phyloP scores from a whole-genome alignment of 2,329 filamentous ascomycete genomes.

The Fusarium buxicola region DNA sequence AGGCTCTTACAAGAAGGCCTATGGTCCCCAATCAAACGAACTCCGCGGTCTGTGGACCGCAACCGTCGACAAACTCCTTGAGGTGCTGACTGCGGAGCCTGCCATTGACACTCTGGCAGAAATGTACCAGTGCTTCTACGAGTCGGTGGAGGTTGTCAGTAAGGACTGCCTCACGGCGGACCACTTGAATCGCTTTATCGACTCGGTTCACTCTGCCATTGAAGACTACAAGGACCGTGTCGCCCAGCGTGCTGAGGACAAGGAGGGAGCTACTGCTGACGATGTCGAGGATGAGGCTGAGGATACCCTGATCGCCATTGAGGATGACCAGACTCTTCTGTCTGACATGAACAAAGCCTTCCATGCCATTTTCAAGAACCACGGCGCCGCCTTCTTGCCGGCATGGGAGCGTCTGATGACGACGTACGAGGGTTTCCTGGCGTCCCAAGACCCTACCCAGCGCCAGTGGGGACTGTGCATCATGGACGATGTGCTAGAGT shows the following conservation, averaged over 20 bases:
- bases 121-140: slow-evolving; percentile 99
- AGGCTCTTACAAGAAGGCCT: slow-evolving; percentile 92
- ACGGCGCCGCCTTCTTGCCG: slow-evolving; percentile 84
- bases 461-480: slow-evolving; percentile 99
- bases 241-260: slow-evolving; percentile 83
- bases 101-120: slow-evolving; percentile 96
- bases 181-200: slow-evolving; percentile 90
- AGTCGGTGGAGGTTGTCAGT: slow-evolving; percentile 93
- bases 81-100: slow-evolving; percentile 92
- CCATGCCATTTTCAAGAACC: slow-evolving; percentile 98
- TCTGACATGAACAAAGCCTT: slow-evolving; percentile 99
- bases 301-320: slow-evolving; percentile 88
- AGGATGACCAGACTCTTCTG: slow-evolving; percentile 95
- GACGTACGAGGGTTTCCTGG: slow-evolving; percentile 88
- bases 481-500: slow-evolving; percentile 97
- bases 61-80: slow-evolving; percentile 90
- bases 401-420: slow-evolving; percentile 87
- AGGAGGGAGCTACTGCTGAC: slow-evolving; percentile 76
- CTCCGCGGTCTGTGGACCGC: slow-evolving; percentile 85
- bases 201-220: slow-evolving; percentile 84
- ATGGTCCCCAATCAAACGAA: slow-evolving; percentile 82
- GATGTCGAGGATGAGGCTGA: slow-evolving; percentile 92
- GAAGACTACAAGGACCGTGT: slow-evolving; percentile 95
- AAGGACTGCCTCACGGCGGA: slow-evolving; percentile 81
- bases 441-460: slow-evolving; percentile 85